Evolutionary conservation across 192 early-diverging fungal species (phyloP).

Genomic region (Coemansia sp.): DNA sequence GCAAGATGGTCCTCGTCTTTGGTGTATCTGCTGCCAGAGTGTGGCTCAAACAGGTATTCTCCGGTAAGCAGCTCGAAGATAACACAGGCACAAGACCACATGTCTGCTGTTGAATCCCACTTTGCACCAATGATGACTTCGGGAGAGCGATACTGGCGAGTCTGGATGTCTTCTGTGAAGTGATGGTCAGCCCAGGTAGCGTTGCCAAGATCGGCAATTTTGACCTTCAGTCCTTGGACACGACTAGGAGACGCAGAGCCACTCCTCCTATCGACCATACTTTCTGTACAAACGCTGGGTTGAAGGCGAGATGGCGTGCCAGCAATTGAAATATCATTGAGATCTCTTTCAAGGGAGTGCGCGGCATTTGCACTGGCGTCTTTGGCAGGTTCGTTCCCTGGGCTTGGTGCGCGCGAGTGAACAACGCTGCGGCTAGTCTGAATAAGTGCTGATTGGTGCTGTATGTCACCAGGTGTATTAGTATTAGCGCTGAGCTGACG

Average conservation of each 20-base stretch:
- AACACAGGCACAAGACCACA: slow-evolving; percentile 95
- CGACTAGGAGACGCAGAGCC: slow-evolving; percentile 11
- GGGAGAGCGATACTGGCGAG: slow-evolving; percentile 93
- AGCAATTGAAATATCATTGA: slow-evolving; percentile 67
- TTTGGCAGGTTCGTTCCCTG: slow-evolving; percentile 6
- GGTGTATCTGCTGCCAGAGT: slow-evolving; percentile 73
- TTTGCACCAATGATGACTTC: slow-evolving; percentile 89
- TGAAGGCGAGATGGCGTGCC: slow-evolving; percentile 34
- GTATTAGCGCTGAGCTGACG: slow-evolving; percentile 41
- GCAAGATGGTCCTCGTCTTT: slow-evolving; percentile 98
- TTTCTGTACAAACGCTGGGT: neutral
- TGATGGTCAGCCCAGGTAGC: slow-evolving; percentile 95
- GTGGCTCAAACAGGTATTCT: slow-evolving; percentile 95
- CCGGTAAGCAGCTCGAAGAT: slow-evolving; percentile 92
- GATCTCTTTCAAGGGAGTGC: slow-evolving; percentile 60
- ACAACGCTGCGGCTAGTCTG: slow-evolving; percentile 53
- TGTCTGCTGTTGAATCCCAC: slow-evolving; percentile 85
- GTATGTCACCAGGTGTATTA: neutral
- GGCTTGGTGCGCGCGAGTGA: slow-evolving; percentile 53
- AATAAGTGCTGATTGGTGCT: slow-evolving; percentile 17
- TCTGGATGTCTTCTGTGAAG: slow-evolving; percentile 96
- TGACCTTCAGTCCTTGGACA: slow-evolving; percentile 65
- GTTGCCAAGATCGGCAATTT: slow-evolving; percentile 96
- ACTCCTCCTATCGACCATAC: slow-evolving; percentile 11
- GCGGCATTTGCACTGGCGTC: slow-evolving; percentile 4